Conservation (phyloP, 306 rosid species). For the Prunus davidiana region DNA sequence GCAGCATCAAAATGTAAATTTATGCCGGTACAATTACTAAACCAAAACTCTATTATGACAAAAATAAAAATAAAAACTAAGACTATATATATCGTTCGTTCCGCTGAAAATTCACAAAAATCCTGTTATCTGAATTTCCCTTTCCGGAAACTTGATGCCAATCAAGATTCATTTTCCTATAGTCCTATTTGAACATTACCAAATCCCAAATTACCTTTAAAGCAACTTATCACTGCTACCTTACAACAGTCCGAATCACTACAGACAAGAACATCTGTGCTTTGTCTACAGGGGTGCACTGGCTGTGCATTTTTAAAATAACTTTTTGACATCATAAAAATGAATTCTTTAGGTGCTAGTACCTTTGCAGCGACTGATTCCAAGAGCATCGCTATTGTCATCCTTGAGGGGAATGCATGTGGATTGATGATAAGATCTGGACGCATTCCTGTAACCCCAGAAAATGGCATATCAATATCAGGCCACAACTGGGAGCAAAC, state of each 20-base stretch:
- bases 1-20: background rate
- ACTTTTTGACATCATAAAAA: background rate
- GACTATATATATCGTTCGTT: too few species aligned
- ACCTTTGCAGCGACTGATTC: conserved; percentile 99
- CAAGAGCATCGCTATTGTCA: conserved; percentile 99
- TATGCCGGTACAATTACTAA: background rate
- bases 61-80: too few species aligned
- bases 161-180: background rate
- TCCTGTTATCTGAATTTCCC: background rate
- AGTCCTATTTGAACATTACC: background rate
- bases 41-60: background rate
- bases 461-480: conserved; percentile 97
- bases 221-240: background rate
- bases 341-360: conserved; percentile 10
- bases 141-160: background rate
- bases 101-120: background rate
- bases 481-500: conserved; percentile 99
- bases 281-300: background rate
- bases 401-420: conserved; percentile 99
- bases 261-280: background rate
- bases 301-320: background rate
- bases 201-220: background rate
- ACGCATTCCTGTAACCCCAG: conserved; percentile 90
- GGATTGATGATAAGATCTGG: conserved; percentile 99
- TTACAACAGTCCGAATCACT: background rate